Evolutionary conservation across 495 filamentous ascomycete species (phyloP).

Genomic region (Neurospora africana): DNA sequence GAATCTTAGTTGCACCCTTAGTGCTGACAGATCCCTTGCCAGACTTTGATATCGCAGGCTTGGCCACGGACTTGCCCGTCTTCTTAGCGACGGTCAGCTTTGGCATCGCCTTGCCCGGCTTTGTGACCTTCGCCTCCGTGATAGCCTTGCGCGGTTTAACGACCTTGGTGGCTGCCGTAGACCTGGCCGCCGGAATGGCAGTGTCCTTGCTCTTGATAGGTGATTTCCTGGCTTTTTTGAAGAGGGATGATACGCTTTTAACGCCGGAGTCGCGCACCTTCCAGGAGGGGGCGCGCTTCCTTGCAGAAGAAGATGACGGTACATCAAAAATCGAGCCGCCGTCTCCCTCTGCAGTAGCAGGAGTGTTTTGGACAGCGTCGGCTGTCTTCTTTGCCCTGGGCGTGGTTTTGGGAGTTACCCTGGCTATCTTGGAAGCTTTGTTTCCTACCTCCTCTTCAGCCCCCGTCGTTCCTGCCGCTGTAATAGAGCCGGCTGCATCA

Average conservation of each 20-base stretch:
- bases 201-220: neutral
- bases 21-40: neutral
- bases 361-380: neutral
- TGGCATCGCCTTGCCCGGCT: neutral
- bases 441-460: neutral
- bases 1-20: neutral
- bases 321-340: neutral
- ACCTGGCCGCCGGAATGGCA: neutral
- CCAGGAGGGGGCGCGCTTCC: constrained; percentile 11
- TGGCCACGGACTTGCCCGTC: neutral
- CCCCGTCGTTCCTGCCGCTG: constrained; percentile 2
- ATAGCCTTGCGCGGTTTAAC: neutral
- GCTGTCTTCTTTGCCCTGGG: constrained; percentile 3
- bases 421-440: constrained; percentile 1
- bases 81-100: neutral
- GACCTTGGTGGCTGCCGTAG: neutral
- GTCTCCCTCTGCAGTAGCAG: neutral
- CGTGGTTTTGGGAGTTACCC: constrained; percentile 6
- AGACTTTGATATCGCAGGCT: neutral
- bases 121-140: neutral
- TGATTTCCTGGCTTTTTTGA: neutral
- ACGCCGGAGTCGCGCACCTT: constrained; percentile 4
- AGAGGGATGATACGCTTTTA: neutral
- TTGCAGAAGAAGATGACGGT: neutral
- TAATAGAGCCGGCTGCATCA: neutral